Evolutionary conservation across 257 asterid genomes (phyloP), one percentile per base, ranked within the genome.

Genomic region (Verbena officinalis): DNA sequence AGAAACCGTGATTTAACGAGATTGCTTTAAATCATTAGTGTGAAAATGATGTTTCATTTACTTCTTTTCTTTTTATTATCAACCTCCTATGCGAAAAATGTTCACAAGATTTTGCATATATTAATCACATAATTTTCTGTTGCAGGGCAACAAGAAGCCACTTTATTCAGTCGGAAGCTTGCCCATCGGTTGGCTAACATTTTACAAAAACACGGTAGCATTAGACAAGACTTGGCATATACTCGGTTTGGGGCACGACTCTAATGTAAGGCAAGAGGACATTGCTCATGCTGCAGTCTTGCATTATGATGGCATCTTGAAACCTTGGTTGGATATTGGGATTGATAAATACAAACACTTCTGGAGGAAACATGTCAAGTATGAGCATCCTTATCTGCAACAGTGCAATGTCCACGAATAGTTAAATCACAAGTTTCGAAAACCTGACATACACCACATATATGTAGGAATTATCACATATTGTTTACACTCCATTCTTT

Each of bases 251-350:
- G 99, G 99, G 56, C 73, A 78, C 13, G 84, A 90, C 71, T 64
- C 89, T 42, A 77, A 82, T 36, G 80, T 83, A 55, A 70, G 70
- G 46, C 71, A 6, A 64, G 80, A 62, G 14, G 83, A 83, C 52
- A 76, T 94, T 52, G 83, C 80, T 53, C 65, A 62, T 21, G 99
- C 91, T 4, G 86, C 89, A 9, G 99, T 88, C 27, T 23, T 94
- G 55, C 99, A 94, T 77, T 94, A 65, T 55, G 95, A 94, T 57
- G 99, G 99, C 46, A 66, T 80, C 20, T 68, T 80, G 81, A 94
- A 94, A 61, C 99, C 99, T 49, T 94, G 97, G 99, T 63, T 86
- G 73, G 99, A 94, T 71, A 72, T 84, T 23, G 97, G 95, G 58
- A 59, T 90, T 24, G 95, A 90, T 9, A 83, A 76, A 69, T 81